Evolutionary conservation across 2,329 filamentous ascomycete genomes (phyloP).

Genomic region (Pseudocercospora cruenta): DNA sequence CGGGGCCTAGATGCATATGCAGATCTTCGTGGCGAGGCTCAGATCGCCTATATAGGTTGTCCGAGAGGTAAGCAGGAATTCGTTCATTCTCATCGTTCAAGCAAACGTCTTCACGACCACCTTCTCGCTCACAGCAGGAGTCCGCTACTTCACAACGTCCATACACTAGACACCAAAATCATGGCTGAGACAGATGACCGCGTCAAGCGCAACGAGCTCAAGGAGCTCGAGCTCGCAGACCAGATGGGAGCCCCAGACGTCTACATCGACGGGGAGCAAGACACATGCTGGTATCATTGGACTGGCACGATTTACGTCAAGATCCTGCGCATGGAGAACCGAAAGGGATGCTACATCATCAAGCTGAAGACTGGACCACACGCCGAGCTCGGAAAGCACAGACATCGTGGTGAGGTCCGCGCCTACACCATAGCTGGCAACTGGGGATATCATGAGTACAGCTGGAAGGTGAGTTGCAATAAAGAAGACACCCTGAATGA

Average conservation of each 20-base stretch:
- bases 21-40: neutral
- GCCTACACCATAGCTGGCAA: slow-evolving; percentile 14
- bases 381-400: slow-evolving; percentile 19
- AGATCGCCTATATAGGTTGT: neutral
- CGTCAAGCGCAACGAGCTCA: slow-evolving; percentile 10
- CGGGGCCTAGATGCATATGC: neutral
- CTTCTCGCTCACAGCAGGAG: too few relatives aligned
- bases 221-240: slow-evolving; percentile 14
- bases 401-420: slow-evolving; percentile 15
- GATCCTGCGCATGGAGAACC: slow-evolving; percentile 15
- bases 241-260: slow-evolving; percentile 12
- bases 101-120: neutral
- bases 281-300: slow-evolving; percentile 18
- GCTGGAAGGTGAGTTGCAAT: slow-evolving; percentile 1
- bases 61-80: neutral
- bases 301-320: slow-evolving; percentile 18
- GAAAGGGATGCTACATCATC: slow-evolving; percentile 16
- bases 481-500: too few relatives aligned
- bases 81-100: neutral
- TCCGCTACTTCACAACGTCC: neutral
- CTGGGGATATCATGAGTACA: slow-evolving; percentile 17
- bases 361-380: slow-evolving; percentile 15
- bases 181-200: slow-evolving; percentile 4
- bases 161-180: neutral
- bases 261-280: slow-evolving; percentile 18